phyloP scores from a whole-genome alignment of 352 stramenopile species.

The Phytophthora syringae region DNA sequence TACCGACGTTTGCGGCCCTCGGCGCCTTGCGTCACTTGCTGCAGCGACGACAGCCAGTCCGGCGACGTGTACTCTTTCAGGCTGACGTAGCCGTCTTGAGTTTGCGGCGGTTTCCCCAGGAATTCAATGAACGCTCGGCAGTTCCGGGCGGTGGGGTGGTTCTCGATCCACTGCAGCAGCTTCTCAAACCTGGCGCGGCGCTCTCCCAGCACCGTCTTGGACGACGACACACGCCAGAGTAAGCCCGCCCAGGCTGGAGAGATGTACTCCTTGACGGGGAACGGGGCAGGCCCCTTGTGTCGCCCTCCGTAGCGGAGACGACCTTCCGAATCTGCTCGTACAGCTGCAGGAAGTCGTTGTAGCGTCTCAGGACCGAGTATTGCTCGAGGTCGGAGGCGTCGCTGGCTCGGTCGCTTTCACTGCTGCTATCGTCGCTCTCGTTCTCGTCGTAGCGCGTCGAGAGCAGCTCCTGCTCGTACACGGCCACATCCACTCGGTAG shows the following conservation, averaged over 20 bases:
- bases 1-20: conserved; percentile 43
- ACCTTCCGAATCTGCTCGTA: conserved; percentile 50
- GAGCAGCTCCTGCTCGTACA: conserved; percentile 21
- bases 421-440: conserved; percentile 15
- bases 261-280: conserved; percentile 65
- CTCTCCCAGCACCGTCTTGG: conserved; percentile 55
- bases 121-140: conserved; percentile 52
- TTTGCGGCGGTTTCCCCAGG: conserved; percentile 66
- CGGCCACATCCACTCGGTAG: conserved; percentile 70
- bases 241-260: conserved; percentile 53
- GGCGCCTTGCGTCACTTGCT: conserved; percentile 50
- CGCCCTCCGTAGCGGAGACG: conserved; percentile 18
- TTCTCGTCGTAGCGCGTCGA: conserved; percentile 28
- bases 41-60: conserved; percentile 65
- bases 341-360: conserved; percentile 70
- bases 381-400: conserved; percentile 39
- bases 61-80: conserved; percentile 78
- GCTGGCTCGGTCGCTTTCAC: conserved; percentile 29
- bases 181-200: conserved; percentile 58
- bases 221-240: conserved; percentile 56
- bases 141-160: conserved; percentile 46
- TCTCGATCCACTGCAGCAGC: conserved; percentile 68
- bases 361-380: conserved; percentile 72
- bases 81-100: conserved; percentile 67
- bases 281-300: conserved; percentile 39